phyloP scores from a whole-genome alignment of 345 rosid genomes.

The Brassica carinata region DNA sequence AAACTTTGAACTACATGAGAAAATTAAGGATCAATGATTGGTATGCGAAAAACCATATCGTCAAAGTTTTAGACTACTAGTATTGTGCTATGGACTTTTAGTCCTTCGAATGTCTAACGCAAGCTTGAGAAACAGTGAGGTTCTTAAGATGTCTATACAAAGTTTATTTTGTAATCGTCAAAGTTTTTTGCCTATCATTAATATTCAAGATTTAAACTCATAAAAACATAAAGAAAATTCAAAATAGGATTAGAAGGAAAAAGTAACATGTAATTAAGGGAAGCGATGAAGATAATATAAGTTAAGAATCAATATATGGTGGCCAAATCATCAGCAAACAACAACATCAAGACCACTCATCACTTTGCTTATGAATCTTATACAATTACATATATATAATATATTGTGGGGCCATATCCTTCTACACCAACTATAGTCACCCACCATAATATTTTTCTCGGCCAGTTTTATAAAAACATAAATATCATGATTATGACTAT shows the following conservation, averaged over 20 bases:
- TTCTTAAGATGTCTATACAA: not conserved
- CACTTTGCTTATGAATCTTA: conserved; percentile 7
- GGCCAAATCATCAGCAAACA: conserved; percentile 31
- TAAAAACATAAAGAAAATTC: not conserved
- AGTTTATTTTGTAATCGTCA: not conserved
- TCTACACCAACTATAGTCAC: conserved; percentile 25
- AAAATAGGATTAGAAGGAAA: too few species aligned
- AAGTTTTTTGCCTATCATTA: not conserved
- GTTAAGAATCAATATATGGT: conserved; percentile 30
- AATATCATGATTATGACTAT: not conserved
- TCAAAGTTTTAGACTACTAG: not conserved
- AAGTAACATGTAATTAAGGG: not conserved
- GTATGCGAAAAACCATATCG: not conserved
- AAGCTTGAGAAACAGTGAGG: not conserved
- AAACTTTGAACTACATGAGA: not conserved
- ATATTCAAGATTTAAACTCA: not conserved
- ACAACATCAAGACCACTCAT: conserved; percentile 15
- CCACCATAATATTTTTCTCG: not conserved
- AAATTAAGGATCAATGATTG: not conserved
- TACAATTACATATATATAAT: not conserved
- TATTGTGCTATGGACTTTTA: not conserved
- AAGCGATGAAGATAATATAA: not conserved
- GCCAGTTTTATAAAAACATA: not conserved
- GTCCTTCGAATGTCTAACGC: not conserved
- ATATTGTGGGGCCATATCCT: conserved; percentile 14